Conservation (phyloP, 2,329 filamentous ascomycete genomes). For the Ilyonectria robusta region DNA sequence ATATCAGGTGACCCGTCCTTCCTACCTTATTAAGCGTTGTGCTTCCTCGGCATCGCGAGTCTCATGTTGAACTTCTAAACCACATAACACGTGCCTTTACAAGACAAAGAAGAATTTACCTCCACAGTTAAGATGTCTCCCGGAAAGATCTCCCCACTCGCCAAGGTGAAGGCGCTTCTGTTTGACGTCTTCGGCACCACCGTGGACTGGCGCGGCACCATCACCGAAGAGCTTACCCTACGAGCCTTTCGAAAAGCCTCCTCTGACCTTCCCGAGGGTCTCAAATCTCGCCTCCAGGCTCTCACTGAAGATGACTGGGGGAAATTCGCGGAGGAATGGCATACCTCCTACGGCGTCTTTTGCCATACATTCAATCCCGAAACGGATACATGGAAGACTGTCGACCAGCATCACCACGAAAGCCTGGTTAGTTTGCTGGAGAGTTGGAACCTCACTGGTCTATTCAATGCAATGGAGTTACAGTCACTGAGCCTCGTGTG, state of each 20-base stretch:
- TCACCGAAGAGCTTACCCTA: constrained; percentile 70
- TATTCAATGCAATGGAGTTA: constrained; percentile 75
- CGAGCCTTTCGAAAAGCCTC: constrained; percentile 64
- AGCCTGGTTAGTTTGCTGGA: constrained; percentile 72
- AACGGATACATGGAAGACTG: constrained; percentile 71
- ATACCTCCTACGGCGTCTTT: constrained; percentile 74
- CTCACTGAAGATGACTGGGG: constrained; percentile 73
- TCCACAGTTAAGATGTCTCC: constrained; percentile 45
- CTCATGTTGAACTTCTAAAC: background rate
- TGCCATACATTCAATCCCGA: constrained; percentile 66
- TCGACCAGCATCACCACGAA: constrained; percentile 80
- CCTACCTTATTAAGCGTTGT: background rate
- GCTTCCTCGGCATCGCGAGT: background rate
- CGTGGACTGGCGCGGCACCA: constrained; percentile 82
- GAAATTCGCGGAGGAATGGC: constrained; percentile 79
- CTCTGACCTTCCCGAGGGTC: constrained; percentile 62
- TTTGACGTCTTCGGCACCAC: constrained; percentile 87
- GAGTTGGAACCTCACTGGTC: constrained; percentile 67
- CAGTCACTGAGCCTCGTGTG: constrained; percentile 76
- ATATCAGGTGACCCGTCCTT: constrained; percentile 40
- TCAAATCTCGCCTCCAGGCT: constrained; percentile 63
- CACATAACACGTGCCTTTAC: background rate
- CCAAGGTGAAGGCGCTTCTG: constrained; percentile 70
- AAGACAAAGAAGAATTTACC: background rate
- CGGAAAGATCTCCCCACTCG: constrained; percentile 43